Percentiles rank a stretch among this genome's conserved stretches.
Evolutionary conservation across 805 yeast species (phyloP).

Genomic region (Candida pseudofarinosa): DNA sequence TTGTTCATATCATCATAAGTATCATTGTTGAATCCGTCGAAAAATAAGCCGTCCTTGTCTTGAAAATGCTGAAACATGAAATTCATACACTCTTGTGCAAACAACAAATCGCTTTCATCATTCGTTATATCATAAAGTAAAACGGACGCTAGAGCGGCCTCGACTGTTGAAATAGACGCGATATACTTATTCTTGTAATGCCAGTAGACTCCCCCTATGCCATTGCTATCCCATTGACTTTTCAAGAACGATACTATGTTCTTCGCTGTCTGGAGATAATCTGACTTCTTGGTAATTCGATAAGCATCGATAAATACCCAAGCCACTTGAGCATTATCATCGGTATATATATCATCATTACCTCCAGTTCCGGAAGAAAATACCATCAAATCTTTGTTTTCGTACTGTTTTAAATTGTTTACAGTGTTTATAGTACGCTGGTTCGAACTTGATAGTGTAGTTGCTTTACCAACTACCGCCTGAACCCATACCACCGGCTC

Average conservation of each 20-base stretch:
- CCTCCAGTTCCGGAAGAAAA: conserved; percentile 20
- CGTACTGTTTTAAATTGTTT: conserved; percentile 13
- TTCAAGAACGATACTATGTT: conserved; percentile 13
- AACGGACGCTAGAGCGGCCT: conserved; percentile 25
- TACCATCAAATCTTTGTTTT: conserved; percentile 16
- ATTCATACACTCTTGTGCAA: conserved; percentile 15
- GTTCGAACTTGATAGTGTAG: conserved; percentile 11
- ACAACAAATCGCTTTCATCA: conserved; percentile 11
- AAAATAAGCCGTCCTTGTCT: conserved; percentile 15
- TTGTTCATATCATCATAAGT: conserved; percentile 14
- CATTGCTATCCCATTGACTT: conserved; percentile 15
- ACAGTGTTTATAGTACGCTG: conserved; percentile 10
- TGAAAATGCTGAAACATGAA: conserved; percentile 15
- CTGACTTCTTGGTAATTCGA: conserved; percentile 11
- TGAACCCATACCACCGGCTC: conserved; percentile 23
- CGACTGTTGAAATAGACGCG: conserved; percentile 27
- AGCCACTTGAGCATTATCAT: conserved; percentile 25
- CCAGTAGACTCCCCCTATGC: conserved; percentile 26
- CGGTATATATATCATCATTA: conserved; percentile 23
- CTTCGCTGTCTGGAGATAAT: conserved; percentile 17
- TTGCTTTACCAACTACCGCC: conserved; percentile 22
- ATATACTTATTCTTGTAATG: conserved; percentile 16
- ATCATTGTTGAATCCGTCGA: conserved; percentile 15
- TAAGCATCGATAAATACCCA: conserved; percentile 26
- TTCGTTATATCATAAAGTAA: conserved; percentile 14